Evolutionary conservation across 495 filamentous ascomycete genomes (phyloP).

Genomic region (Articulospora tetracladia): DNA sequence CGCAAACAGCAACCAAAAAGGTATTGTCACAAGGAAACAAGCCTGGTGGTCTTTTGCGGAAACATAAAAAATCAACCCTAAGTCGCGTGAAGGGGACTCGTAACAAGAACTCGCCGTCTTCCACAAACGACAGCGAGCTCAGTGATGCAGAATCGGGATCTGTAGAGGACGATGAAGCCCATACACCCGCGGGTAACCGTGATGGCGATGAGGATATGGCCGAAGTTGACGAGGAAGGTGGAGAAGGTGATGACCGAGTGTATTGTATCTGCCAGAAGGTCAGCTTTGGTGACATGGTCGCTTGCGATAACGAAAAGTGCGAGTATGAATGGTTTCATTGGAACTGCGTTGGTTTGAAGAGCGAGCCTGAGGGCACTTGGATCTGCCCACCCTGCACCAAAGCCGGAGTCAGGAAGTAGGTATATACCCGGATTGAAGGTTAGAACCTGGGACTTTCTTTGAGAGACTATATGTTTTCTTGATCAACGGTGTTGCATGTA

Average conservation of each 20-base stretch:
- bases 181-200: conserved; percentile 20
- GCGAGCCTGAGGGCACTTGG: conserved; percentile 89
- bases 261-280: conserved; percentile 93
- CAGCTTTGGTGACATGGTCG: conserved; percentile 96
- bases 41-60: conserved; percentile 38
- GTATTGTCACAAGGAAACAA: conserved; percentile 56
- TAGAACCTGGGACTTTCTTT: background rate
- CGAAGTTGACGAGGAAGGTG: conserved; percentile 65
- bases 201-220: conserved; percentile 58
- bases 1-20: conserved; percentile 54
- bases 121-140: conserved; percentile 56
- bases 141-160: conserved; percentile 61
- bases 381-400: conserved; percentile 80
- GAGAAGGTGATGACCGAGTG: conserved; percentile 82
- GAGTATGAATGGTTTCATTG: conserved; percentile 98
- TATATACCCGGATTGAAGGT: background rate
- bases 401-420: conserved; percentile 26
- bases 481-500: too few relatives aligned
- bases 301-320: conserved; percentile 91
- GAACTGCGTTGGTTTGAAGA: conserved; percentile 85
- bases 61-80: conserved; percentile 49
- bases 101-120: conserved; percentile 57
- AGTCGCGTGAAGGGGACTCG: conserved; percentile 47
- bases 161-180: conserved; percentile 33
- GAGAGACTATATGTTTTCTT: too few relatives aligned